Base-by-base conservation (phyloP, 1,139 yeast species). In the Lodderomyces jiufengensis region DNA sequence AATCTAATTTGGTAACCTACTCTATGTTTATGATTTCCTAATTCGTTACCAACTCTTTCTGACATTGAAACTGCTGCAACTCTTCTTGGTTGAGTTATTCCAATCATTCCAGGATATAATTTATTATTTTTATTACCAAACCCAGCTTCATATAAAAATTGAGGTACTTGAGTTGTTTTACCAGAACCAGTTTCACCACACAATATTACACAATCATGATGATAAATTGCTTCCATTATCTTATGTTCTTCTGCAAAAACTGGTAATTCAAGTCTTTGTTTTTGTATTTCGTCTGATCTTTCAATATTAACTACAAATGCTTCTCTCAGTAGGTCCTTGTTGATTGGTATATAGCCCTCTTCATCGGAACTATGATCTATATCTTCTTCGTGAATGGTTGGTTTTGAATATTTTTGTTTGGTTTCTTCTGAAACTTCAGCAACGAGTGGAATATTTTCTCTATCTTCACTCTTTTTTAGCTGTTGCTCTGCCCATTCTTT, bases 31-130 rank as follows among this genome's bases (percentile, higher is more conserved):
- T 84, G 87, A 45, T 81, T 74, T 0, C 97, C 97, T 41, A 92
- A 63, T 57, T 92, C 99, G 29, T 72, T 69, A 0, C 80, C 70
- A 4, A 92, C 96, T 62, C 99, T 82, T 38, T 78, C 73, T 1
- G 98, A 92, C 97, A 94, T 92, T 4, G 97, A 85, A 4, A 94
- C 95, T 1, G 98, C 97, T 4, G 99, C 99, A 40, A 92, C 98
- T 63, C 99, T 77, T 66, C 99, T 78, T 0, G 99, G 98, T 60
- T 92, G 98, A 0, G 99, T 92, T 20, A 94, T 72, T 39, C 97
- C 98, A 51, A 92, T 86, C 84, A 90, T 81, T 1, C 97, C 97
- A 0, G 95, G 92, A 24, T 77, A 78, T 21, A 52, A 41, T 9
- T 76, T 80, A 16, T 87, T 77, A 1, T 70, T 70, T 4, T 66